Evolutionary conservation across 495 filamentous ascomycete species (phyloP), one percentile per base, ranked within the genome.

Genomic region (Neurospora pannonica): DNA sequence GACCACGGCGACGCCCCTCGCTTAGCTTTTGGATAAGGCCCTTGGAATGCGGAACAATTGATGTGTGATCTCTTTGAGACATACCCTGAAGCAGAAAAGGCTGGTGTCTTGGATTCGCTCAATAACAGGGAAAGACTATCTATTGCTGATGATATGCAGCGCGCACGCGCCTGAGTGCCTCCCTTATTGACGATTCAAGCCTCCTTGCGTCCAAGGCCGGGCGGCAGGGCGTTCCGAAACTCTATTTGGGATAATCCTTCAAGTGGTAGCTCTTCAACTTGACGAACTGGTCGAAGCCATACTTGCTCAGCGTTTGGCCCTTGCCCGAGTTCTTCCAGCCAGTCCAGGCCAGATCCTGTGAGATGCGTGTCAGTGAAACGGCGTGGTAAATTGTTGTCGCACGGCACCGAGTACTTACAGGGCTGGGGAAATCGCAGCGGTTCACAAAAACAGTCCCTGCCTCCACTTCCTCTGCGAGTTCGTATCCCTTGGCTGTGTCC

Each of bases 361-460:
- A 71, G 74, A 48, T 75, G 46, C 43, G 46, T 67, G 75, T 78
- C 31, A 72, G 77, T 71, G 34, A 60, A n/a, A 67, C 54, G 54
- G 15, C 6, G 54, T 67, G 28, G 28, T 34, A 9, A 34, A 67
- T 67, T 67, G 6, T 1, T 39, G 9, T 24, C 24, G 43, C 39
- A 37, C 28, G 15, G 40, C 38, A 46, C 70, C 17, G 31, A 79
- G 71, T 67, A 87, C 94, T 86, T 89, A 97, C 94, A 71, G 95
- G 94, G 82, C 90, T 92, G 4, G 96, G 96, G 80, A 90, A 99
- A 81, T 99, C 96, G 77, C 92, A 93, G 74, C 96, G 90, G 79
- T 99, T 99, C 77, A 99, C 92, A 82, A 97, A 99, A 19, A 98
- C 95, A 3, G 96, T 99, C 11, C 96, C 96, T 21, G 96, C 96